Evolutionary conservation across 495 filamentous ascomycete genomes (phyloP), one percentile per base, ranked within the genome.

Genomic region (Neurospora sp.): DNA sequence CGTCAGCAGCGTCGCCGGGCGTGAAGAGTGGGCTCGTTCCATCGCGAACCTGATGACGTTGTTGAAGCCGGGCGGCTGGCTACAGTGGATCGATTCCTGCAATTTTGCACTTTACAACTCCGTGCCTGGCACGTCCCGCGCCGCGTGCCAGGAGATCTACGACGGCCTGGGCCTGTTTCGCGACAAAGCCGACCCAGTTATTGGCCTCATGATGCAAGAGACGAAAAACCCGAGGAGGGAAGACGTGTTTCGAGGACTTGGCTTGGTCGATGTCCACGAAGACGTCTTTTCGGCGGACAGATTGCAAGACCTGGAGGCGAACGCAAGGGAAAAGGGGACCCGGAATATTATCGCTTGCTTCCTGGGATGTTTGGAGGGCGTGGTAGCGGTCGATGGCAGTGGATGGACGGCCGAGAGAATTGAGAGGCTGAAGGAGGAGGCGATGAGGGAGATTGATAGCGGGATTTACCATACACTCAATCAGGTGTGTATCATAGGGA

Each of bases 21-120:
- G 77, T 27, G 45, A 35, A 8, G 77, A 80, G 12, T 75, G 76
- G 73, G 72, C 59, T 20, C 77, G 42, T 41, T 69, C 80, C 22
- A 73, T 81, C 16, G 70, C 69, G n/a, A 78, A 77, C 35, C 70
- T 78, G 8, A 45, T 70, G 9, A 75, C 72, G n/a, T 70, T 79
- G 42, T 69, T 81, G 20, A 77, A 76, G 40, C 79, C 78, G 1
- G 78, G 78, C 31, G 79, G 79, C 2, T 80, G 71, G 72, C 14
- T 81, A 18, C 79, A 79, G 40, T 81, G 79, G 79, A 79, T 79
- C 37, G 79, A 81, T 35, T 75, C 76, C 10, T 69, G 69, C 71
- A 74, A 74, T 5, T 76, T 76, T 40, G 42, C 65, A 9, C 41
- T 76, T 6, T 76, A 76, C 40, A 72, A 70, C 39, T 65, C 59